Evolutionary conservation across 2,329 filamentous ascomycete species (phyloP).

Genomic region (Cercospora citrullina): DNA sequence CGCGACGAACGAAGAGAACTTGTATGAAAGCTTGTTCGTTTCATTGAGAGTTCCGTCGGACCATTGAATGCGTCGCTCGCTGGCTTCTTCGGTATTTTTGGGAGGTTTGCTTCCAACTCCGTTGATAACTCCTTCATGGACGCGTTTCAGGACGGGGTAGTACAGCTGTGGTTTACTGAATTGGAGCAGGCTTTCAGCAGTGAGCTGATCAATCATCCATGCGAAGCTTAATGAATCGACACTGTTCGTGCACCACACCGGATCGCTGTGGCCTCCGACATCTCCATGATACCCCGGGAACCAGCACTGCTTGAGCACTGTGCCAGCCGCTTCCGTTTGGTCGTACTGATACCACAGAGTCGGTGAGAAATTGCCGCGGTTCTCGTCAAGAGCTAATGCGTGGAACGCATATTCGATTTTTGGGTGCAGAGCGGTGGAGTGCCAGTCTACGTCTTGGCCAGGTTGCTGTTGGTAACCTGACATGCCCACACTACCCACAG

Average conservation of each 20-base stretch:
- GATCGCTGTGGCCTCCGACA: conserved; percentile 47
- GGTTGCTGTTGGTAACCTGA: conserved; percentile 20
- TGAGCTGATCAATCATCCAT: conserved; percentile 42
- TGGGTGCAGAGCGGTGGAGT: conserved; percentile 24
- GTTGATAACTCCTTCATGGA: conserved; percentile 16
- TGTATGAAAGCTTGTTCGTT: conserved; percentile 19
- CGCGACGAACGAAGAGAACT: conserved; percentile 18
- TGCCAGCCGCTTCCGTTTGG: conserved; percentile 20
- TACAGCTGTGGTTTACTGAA: conserved; percentile 20
- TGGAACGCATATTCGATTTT: conserved; percentile 55
- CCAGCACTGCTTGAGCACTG: conserved; percentile 52
- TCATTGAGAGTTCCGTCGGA: conserved; percentile 18
- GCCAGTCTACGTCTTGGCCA: conserved; percentile 21
- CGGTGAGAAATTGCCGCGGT: conserved; percentile 50
- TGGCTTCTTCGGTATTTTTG: conserved; percentile 19
- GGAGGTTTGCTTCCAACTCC: conserved; percentile 6
- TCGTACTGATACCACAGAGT: conserved; percentile 47
- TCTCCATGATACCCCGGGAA: conserved; percentile 55
- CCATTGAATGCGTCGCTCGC: conserved; percentile 23
- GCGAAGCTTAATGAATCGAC: conserved; percentile 41
- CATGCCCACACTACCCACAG: conserved; percentile 40
- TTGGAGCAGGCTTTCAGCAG: conserved; percentile 15
- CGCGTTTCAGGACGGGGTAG: conserved; percentile 22
- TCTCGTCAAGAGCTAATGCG: conserved; percentile 55
- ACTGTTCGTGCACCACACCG: conserved; percentile 25